These are phyloP conservation scores for Gossypium thurberi DNA, from an alignment of 345 rosid genomes.

Conservation along the genomic window DNA sequence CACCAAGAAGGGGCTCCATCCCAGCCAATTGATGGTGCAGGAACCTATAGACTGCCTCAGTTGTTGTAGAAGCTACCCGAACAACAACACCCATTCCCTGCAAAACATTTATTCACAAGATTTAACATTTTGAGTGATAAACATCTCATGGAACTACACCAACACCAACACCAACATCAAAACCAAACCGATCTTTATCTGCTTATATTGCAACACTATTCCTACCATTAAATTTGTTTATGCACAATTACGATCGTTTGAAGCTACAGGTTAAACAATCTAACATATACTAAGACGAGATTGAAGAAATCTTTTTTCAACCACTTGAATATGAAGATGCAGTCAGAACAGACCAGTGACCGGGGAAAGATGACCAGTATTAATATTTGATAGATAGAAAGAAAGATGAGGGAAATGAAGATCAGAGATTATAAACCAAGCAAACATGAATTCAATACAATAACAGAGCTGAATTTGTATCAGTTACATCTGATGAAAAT, in stretches of 20 bases:
- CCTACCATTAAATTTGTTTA: not conserved
- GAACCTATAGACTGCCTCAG: constrained; percentile 78
- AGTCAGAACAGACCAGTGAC: not conserved
- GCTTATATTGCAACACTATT: not conserved
- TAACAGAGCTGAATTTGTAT: not conserved
- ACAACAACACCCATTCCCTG: constrained; percentile 71
- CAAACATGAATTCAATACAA: not conserved
- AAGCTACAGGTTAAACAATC: not conserved
- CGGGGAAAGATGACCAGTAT: not conserved
- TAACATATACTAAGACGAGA: not conserved
- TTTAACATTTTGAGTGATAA: not conserved
- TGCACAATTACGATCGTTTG: not conserved
- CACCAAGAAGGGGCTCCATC: constrained; percentile 64
- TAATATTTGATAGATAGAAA: not conserved
- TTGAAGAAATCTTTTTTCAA: not conserved
- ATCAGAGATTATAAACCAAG: not conserved
- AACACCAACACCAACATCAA: not conserved
- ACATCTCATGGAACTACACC: not conserved
- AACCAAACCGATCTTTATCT: not conserved
- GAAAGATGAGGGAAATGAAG: not conserved
- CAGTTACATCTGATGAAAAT: constrained; percentile 4
- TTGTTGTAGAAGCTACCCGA: constrained; percentile 70
- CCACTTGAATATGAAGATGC: not conserved
- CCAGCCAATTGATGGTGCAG: constrained; percentile 51
- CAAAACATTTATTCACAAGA: constrained; percentile 6